Base-by-base conservation (phyloP, 495 filamentous ascomycete species). In the Penicillium nucicola region DNA sequence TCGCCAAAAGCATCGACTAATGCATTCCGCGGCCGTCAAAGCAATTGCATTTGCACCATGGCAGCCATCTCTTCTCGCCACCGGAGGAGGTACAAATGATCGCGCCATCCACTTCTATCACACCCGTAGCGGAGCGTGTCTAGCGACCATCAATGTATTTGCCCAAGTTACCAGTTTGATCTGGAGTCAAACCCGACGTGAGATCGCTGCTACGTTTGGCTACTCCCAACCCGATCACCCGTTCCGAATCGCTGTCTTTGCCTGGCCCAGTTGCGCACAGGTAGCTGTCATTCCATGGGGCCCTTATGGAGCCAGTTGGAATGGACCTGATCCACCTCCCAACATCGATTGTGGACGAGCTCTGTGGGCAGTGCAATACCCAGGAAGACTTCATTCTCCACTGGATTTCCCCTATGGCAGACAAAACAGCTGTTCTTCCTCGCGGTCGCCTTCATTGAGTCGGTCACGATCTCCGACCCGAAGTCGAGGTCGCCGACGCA, bases 21-120 rank as follows among this genome's bases (percentile, higher is more conserved):
- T 71, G 7, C 90, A 97, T 67, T 80, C 84, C 12, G 92, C 93
- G 1, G 93, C 93, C 8, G 88, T 97, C 58, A 98, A 98, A 67
- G 93, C 93, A 18, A 92, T 97, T 52, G 93, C 93, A 9, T 97
- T 97, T 70, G 96, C 93, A 36, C 93, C 93, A 5, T 97, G 92
- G 92, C 89, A 91, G 48, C 81, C 85, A 25, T 87, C 87, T 14
- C 75, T 98, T 1, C 72, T 98, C 40, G 93, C 93, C 22, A 95
- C 92, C 7, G 93, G 93, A 1, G 93, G 93, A 22, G 93, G 93
- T 15, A 87, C 86, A 41, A 96, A 96, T 61, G 92, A 97, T 67
- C 88, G 90, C 53, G 86, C 88, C 60, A 96, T 98, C 42, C 93
- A 97, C 70, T 97, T 98, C 71, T 96, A 83, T 70, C 92, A 98